Base-by-base conservation (phyloP, 257 asterid species). In the Ophiorrhiza pumila region DNA sequence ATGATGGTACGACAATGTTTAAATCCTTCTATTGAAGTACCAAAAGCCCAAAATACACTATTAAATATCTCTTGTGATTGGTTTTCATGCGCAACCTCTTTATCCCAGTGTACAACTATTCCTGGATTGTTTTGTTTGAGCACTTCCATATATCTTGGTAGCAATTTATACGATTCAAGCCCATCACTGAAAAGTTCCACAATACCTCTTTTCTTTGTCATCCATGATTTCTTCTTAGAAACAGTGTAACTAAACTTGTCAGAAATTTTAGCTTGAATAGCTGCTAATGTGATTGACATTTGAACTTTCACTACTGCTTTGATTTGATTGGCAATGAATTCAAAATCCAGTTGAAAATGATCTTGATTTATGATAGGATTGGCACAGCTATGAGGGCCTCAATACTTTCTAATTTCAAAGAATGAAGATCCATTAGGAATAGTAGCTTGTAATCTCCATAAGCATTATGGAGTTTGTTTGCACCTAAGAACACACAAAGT, bases 201-300 rank as follows among this genome's bases (percentile, higher is more conserved):
- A 46, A 46, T 46, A 46, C 7, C 52, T 9, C 9, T 46, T 46
- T 46, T 7, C 52, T 46, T 46, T 46, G 52, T 9, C 9, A 7
- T 6, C n/a, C 52, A 46, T 9, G 52, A 46, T 46, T 46, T 46
- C 52, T 9, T 46, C 52, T 46, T 46, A 46, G 52, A 46, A 9
- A 46, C 9, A 6, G 52, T 46, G 9, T 46, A 46, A 46, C 9
- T 46, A 17, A 57, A 57, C 37, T 57, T 23, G 37, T 57, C 37
- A 11, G 14, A 17, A 0, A 23, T 29, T 23, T 57, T 34, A 5
- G 64, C 64, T 57, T 23, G 37, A 57, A 57, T 57, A n/a, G 64
- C 64, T 57, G 64, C 23, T 14, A 57, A 57, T 23, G 64, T 57
- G n/a, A 57, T 57, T 23, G 64, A 57, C 32, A 57, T n/a, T 10